Evolutionary conservation across 768 basidiomycete genomes (phyloP), one percentile per base, ranked within the genome.

Genomic region (Phaeotremella skinneri): DNA sequence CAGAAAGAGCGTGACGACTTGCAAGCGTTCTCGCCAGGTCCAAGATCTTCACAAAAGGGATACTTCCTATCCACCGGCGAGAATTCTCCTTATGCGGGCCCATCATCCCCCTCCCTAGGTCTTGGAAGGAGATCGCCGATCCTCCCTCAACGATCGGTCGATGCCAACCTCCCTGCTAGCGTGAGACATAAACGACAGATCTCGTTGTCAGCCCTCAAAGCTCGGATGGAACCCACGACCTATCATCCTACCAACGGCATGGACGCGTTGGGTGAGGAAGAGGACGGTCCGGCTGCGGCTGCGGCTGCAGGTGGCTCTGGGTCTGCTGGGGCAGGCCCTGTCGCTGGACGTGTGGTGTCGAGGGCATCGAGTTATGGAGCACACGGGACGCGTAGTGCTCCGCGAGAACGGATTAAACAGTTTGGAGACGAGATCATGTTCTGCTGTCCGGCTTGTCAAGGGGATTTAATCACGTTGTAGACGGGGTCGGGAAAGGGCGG

Each of bases 361-460:
- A 41, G 52, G 20, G 50, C 16, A 41, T 50, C 6, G 6, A 23
- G 42, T 26, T 21, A 45, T 32, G 30, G 43, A 5, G 20, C 55
- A 56, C 43, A n/a, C n/a, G n/a, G n/a, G n/a, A n/a, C n/a, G n/a
- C n/a, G n/a, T n/a, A n/a, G n/a, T n/a, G n/a, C n/a, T n/a, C 21
- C 25, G 30, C 17, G 37, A 11, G 20, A 43, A 43, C 34, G 17
- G 41, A 42, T 37, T 26, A 50, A 61, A 34, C 74, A 75, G 55
- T 72, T 75, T 49, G 72, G 74, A 5, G 74, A 76, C 59, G 74
- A 76, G 53, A 72, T 73, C 45, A 62, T 74, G 62, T 73, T 70
- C 45, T 73, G 72, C 47, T 76, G 74, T 69, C 64, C 70, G 7
- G 68, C 64, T n/a, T 76, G 74, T 59, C 61, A 70, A 27, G 72